Conservation (phyloP, 345 rosid species). For the Dipteronia dyeriana region DNA sequence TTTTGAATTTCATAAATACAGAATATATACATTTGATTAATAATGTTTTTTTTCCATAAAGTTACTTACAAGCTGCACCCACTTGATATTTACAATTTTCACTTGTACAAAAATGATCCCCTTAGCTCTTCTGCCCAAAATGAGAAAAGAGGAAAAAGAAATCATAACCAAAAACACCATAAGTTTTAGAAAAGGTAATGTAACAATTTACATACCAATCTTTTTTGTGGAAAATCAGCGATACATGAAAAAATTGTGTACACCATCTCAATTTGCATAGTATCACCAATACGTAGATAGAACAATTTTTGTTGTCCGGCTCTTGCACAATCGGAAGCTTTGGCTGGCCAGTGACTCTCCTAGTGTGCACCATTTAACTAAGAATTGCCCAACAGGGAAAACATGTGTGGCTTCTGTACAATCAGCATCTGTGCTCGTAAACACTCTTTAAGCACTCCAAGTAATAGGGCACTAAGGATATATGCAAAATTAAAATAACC, state of each 20-base stretch:
- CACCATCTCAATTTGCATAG: neutral
- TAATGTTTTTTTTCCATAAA: neutral
- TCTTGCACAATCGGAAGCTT: neutral
- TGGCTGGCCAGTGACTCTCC: neutral
- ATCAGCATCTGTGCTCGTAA: neutral
- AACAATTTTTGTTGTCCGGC: neutral
- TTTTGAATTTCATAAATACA: neutral
- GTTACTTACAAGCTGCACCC: neutral
- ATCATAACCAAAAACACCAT: neutral
- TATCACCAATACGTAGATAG: neutral
- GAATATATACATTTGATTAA: neutral
- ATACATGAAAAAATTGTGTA: neutral
- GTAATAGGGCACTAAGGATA: neutral
- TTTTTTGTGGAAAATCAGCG: neutral
- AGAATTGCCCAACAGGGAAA: neutral
- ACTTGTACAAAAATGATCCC: neutral
- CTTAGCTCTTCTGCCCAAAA: neutral
- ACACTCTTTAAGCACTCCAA: neutral
- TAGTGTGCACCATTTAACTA: neutral
- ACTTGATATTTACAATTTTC: conserved; percentile 6
- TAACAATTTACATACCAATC: neutral
- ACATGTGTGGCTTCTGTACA: neutral
- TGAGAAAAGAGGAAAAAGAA: neutral
- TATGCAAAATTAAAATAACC: neutral
- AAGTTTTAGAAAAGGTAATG: neutral